Evolutionary conservation across 192 early-diverging fungal species (phyloP), one percentile per base, ranked within the genome.

Genomic region (Kickxella alabastrina): DNA sequence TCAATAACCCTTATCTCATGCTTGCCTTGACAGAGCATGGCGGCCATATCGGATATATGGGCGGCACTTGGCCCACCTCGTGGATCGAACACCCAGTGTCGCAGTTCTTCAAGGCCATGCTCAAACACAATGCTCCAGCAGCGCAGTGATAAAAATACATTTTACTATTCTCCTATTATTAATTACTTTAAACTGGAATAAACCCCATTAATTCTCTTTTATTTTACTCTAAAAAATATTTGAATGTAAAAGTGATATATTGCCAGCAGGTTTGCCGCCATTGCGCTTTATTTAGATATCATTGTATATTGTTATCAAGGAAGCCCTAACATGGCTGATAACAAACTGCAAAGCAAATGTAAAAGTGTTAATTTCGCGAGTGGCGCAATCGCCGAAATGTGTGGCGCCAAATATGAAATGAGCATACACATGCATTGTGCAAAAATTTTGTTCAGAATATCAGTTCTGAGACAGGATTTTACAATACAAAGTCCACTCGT

Each of bases 1-100:
- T 59, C 41, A 73, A 52, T 10, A 98, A 98, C 58, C 91, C 92
- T 23, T 78, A 83, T 67, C 69, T 90, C 21, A 34, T 95, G 1
- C 63, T 98, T 14, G 93, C 85, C 4, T 78, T 85, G 7, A 95
- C 95, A 4, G 53, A 61, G 12, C 65, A 81, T 21, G 95, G 95
- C 10, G 95, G 95, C 0, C 95, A 98, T 54, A 77, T 98, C 53
- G 95, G 92, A 1, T 97, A 76, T 22, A 65, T 76, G 66, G 66
- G 62, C 46, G 36, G 43, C 1, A 28, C 26, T 7, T 76, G 65
- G 73, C 73, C 66, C 4, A 54, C 57, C 22, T 76, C 73, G 18
- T 76, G 73, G 73, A 29, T 76, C 29, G 73, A 76, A 28, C 57
- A 55, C 24, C 73, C 73, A 1, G 73, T 76, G 2, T 48, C 62